Conservation (phyloP, 1,284 basidiomycete genomes). For the Ceratobasidium sp. region DNA sequence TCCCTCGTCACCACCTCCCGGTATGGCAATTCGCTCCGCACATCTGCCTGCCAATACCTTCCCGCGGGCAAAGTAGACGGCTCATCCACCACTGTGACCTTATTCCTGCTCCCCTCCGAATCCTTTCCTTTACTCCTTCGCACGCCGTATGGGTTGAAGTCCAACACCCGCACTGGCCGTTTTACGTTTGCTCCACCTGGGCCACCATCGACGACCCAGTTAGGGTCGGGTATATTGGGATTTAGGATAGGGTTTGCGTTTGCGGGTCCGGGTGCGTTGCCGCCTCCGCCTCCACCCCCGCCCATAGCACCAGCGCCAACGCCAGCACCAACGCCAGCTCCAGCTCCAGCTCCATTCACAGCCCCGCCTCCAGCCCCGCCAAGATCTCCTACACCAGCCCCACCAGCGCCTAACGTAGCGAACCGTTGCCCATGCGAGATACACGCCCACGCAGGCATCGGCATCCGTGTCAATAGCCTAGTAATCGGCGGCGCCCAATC, state of each 20-base stretch:
- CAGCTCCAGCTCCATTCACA: not conserved
- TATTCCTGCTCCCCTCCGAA: not conserved
- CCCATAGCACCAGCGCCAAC: not conserved
- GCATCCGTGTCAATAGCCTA: constrained; percentile 30
- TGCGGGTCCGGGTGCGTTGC: not conserved
- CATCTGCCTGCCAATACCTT: constrained; percentile 37
- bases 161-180: constrained; percentile 37
- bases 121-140: constrained; percentile 25
- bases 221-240: constrained; percentile 1
- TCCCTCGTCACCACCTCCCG: constrained; percentile 38
- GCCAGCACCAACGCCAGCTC: not conserved
- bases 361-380: too few relatives aligned
- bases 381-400: not conserved
- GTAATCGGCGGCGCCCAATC: constrained; percentile 41
- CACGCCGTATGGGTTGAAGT: constrained; percentile 36
- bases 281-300: not conserved
- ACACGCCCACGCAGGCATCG: constrained; percentile 44
- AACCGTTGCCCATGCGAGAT: constrained; percentile 39
- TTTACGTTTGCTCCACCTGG: constrained; percentile 34
- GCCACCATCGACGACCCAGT: constrained; percentile 24
- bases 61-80: constrained; percentile 19
- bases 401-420: constrained; percentile 16
- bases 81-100: constrained; percentile 3
- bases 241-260: not conserved
- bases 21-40: constrained; percentile 29